Conservation (phyloP, 78 protist species). For the slime mould (Dictyostelium discoideum) region dicty_2.7 NC_007088.5:1702001-1702500, state of each 20-base stretch:
- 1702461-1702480: slow-evolving; percentile 40
- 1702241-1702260: slow-evolving; percentile 78
- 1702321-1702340: slow-evolving; percentile 77
- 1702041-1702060: slow-evolving; percentile 86
- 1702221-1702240: slow-evolving; percentile 80
- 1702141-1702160: slow-evolving; percentile 57
- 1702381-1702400: slow-evolving; percentile 75
- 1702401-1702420: slow-evolving; percentile 61
- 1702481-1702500: slow-evolving; percentile 78
- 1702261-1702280: slow-evolving; percentile 57
- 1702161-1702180: slow-evolving; percentile 77
- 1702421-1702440: slow-evolving; percentile 65
- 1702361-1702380: slow-evolving; percentile 75
- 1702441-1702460: slow-evolving; percentile 35
- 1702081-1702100: slow-evolving; percentile 73
- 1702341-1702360: slow-evolving; percentile 75
- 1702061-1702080: slow-evolving; percentile 80
- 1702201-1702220: slow-evolving; percentile 87
- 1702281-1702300: slow-evolving; percentile 69
- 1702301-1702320: slow-evolving; percentile 83
- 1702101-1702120: slow-evolving; percentile 79
- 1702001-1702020: slow-evolving; percentile 74
- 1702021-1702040: slow-evolving; percentile 82
- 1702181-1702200: slow-evolving; percentile 83
- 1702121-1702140: slow-evolving; percentile 77